Evolutionary conservation across 495 filamentous ascomycete genomes (phyloP), one percentile per base, ranked within the genome.

Genomic region (Trichocladium antarcticum): DNA sequence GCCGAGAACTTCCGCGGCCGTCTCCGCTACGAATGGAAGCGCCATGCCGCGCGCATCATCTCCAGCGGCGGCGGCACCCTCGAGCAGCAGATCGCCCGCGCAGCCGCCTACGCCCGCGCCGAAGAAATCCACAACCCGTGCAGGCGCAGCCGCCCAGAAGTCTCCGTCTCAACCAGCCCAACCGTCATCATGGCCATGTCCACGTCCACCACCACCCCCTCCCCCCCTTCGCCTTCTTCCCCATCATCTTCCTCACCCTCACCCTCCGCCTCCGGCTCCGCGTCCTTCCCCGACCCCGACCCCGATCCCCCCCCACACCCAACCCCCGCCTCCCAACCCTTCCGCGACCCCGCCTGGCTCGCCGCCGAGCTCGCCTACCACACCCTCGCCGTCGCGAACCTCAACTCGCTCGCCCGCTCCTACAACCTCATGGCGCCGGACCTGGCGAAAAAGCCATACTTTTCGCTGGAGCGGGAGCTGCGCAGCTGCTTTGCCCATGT

Each of bases 401-500:
- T 98, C 45, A 98, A 97, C 64, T 61, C 61, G 22, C 73, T 90
- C 15, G 82, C 89, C 12, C 79, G 92, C 16, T 84, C 85, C 6
- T 98, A 98, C 70, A 98, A 98, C 53, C 78, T 98, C 0, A 86
- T 92, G 78, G 92, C 92, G 0, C 92, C 92, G 0, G 80, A 84
- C 27, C 76, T 94, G 0, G 90, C 89, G 11, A 92, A 90, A 63
- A 97, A 97, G 66, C 87, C 92, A 1, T 97, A 97, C 57, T 85
- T 87, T 61, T 81, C 72, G 20, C 77, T 97, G 2, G 81, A 87
- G 22, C 81, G 92, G 31, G 92, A 98, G 61, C 69, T 98, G 10
- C 74, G 72, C 19, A 72, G 74, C 8, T 94, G 87, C 57, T 98
- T 80, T 60, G 83, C 85, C 0, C 89, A 95, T 45, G 79, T 94